Percentiles rank a stretch among this genome's conserved stretches.
These are phyloP conservation scores for Polyporus tsugae DNA, from an alignment of 1,284 basidiomycete genomes.

Conservation along the genomic window DNA sequence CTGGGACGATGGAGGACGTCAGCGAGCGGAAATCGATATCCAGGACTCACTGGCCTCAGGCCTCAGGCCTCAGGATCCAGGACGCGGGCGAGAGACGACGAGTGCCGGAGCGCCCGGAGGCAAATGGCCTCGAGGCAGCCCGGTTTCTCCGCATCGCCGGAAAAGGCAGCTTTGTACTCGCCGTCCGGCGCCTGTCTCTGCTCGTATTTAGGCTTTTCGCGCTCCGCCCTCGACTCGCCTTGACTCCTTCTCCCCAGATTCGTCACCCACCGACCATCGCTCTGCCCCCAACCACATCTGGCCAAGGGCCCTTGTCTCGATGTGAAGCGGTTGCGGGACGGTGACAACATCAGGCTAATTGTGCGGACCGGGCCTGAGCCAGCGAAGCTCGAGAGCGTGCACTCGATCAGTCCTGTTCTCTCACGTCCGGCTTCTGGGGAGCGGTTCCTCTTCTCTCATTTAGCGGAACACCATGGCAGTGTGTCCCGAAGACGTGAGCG, in stretches of 20 bases:
- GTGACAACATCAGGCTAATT: constrained; percentile 4
- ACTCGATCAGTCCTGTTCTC: constrained; percentile 15
- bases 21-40: not conserved
- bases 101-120: constrained; percentile 13
- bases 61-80: too few relatives aligned
- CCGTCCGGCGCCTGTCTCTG: not conserved
- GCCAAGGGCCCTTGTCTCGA: not conserved
- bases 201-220: constrained; percentile 3
- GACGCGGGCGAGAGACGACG: not conserved
- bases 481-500: constrained; percentile 16
- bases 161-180: not conserved
- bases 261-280: constrained; percentile 1
- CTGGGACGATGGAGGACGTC: constrained; percentile 6
- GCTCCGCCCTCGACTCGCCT: not conserved
- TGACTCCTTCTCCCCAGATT: constrained; percentile 8
- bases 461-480: constrained; percentile 18
- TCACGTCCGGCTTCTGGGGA: constrained; percentile 19
- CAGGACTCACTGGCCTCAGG: not conserved
- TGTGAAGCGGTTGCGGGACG: not conserved
- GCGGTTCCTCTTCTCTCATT: constrained; percentile 12
- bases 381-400: constrained; percentile 13
- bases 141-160: not conserved
- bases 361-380: constrained; percentile 19
- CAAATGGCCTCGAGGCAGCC: constrained; percentile 7
- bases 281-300: not conserved